Evolutionary conservation across 2,329 filamentous ascomycete genomes (phyloP).

Genomic region (Colletotrichum tanaceti): DNA sequence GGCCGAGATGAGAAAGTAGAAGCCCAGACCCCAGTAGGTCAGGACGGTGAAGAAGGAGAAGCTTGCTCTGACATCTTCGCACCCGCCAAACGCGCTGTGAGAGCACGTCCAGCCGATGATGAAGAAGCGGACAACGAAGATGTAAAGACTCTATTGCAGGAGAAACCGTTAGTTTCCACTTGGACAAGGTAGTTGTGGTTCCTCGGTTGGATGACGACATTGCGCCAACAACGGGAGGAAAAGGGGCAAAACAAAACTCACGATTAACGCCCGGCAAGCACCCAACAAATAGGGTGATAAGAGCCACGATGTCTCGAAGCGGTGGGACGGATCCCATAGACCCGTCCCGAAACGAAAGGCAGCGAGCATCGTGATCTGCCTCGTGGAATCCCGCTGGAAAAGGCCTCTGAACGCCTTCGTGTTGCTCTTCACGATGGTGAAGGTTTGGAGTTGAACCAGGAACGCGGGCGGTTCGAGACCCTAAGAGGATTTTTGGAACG

Average conservation of each 20-base stretch:
- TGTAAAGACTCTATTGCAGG: slow-evolving; percentile 67
- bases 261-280: slow-evolving; percentile 64
- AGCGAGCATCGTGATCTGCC: slow-evolving; percentile 39
- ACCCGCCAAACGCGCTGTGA: slow-evolving; percentile 56
- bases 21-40: slow-evolving; percentile 84
- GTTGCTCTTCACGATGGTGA: slow-evolving; percentile 32
- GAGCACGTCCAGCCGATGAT: slow-evolving; percentile 74
- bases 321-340: slow-evolving; percentile 67
- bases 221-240: not conserved
- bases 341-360: slow-evolving; percentile 55
- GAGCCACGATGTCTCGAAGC: slow-evolving; percentile 85
- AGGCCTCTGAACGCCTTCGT: slow-evolving; percentile 2
- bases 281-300: slow-evolving; percentile 74
- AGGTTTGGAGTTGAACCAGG: slow-evolving; percentile 37
- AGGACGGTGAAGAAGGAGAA: slow-evolving; percentile 89
- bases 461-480: slow-evolving; percentile 21
- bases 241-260: slow-evolving; percentile 50
- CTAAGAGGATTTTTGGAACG: slow-evolving; percentile 33
- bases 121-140: slow-evolving; percentile 76
- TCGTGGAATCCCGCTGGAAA: slow-evolving; percentile 7
- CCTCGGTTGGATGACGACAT: not conserved
- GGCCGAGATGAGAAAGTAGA: slow-evolving; percentile 78
- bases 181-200: not conserved
- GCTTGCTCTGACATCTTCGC: slow-evolving; percentile 59
- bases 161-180: slow-evolving; percentile 6